Evolutionary conservation across 1,284 basidiomycete genomes (phyloP).

Genomic region (Tilletia horrida): DNA sequence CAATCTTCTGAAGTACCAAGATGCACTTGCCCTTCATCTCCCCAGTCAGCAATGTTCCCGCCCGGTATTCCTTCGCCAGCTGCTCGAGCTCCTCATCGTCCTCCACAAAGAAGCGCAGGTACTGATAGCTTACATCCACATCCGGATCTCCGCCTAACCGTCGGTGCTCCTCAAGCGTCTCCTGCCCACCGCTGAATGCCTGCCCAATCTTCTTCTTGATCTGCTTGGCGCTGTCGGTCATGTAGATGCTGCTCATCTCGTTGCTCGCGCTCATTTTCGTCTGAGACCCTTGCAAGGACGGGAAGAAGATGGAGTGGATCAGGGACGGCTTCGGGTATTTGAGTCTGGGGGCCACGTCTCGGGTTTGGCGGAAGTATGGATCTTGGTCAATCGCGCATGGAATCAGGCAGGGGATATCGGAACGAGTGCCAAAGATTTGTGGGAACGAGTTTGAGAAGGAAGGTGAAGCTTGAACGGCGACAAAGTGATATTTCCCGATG

Average conservation of each 20-base stretch:
- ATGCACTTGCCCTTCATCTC: conserved; percentile 91
- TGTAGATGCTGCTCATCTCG: conserved; percentile 84
- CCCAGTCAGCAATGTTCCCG: conserved; percentile 81
- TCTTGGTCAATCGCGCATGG: conserved; percentile 97
- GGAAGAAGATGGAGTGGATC: conserved; percentile 95
- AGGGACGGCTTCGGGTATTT: conserved; percentile 93
- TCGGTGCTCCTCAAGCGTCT: conserved; percentile 90
- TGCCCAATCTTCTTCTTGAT: conserved; percentile 98
- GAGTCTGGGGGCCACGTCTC: conserved; percentile 87
- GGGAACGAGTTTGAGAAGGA: conserved; percentile 99
- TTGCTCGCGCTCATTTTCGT: conserved; percentile 98
- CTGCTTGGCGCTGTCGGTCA: conserved; percentile 86
- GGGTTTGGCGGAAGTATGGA: conserved; percentile 90
- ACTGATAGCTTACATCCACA: conserved; percentile 94
- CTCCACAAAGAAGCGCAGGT: conserved; percentile 92
- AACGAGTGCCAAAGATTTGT: conserved; percentile 83
- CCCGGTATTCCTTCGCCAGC: conserved; percentile 81
- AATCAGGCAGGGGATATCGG: conserved; percentile 86
- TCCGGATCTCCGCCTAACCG: conserved; percentile 85
- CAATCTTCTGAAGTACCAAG: conserved; percentile 74
- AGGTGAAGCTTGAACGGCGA: conserved; percentile 91
- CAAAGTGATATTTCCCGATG: conserved; percentile 97
- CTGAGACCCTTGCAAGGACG: conserved; percentile 92
- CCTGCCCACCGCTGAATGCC: conserved; percentile 60
- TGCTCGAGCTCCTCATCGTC: conserved; percentile 80